Percentiles rank a stretch among this genome's conserved stretches.
These are phyloP conservation scores for Bigelowiella natans DNA, from an alignment of 78 protist species.

Conservation along the genomic window DNA sequence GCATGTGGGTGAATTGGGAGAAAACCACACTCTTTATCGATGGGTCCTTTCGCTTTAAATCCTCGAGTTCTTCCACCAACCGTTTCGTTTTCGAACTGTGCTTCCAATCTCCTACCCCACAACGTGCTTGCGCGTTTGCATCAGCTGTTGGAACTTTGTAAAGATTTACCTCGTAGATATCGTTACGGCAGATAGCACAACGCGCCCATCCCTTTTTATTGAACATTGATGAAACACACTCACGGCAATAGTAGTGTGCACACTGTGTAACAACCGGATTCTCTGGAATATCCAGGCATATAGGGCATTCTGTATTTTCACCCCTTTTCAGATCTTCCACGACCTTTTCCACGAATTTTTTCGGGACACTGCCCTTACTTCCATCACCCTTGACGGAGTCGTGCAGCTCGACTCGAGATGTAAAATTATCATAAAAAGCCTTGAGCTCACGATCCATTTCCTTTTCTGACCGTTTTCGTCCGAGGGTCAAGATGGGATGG, in stretches of 20 bases:
- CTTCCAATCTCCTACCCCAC: background rate
- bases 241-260: conserved; percentile 27
- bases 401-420: background rate
- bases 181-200: conserved; percentile 3
- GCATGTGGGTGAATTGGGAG: conserved; percentile 34
- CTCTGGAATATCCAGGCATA: conserved; percentile 6
- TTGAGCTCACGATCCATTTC: background rate
- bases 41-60: background rate
- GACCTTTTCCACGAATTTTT: background rate
- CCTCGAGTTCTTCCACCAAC: background rate
- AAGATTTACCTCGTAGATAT: background rate
- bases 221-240: background rate
- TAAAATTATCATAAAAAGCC: background rate
- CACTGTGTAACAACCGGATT: conserved; percentile 26
- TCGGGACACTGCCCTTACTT: background rate
- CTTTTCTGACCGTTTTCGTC: background rate
- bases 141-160: background rate
- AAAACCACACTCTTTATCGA: conserved; percentile 14
- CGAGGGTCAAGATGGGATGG: conserved; percentile 5
- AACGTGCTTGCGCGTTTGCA: background rate
- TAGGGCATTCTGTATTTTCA: background rate
- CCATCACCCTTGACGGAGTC: background rate
- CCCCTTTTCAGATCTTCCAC: background rate
- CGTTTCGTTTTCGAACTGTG: background rate
- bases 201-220: background rate